Evolutionary conservation across 1,284 basidiomycete genomes (phyloP).

Genomic region (Moesziomyces sp.): DNA sequence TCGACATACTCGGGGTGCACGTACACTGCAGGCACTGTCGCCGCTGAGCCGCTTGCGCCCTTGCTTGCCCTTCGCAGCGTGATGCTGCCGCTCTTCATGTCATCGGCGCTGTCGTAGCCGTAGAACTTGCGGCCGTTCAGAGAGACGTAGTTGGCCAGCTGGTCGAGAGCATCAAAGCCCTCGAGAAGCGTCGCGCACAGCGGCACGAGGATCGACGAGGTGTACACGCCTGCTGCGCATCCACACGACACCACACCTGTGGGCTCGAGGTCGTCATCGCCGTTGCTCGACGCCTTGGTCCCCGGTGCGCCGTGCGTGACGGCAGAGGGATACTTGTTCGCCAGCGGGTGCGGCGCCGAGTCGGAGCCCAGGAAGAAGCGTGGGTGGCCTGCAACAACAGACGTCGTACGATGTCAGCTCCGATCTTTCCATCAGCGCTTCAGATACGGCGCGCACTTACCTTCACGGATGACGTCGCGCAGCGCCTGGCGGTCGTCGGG

Average conservation of each 20-base stretch:
- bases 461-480: conserved; percentile 77
- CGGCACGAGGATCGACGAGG: conserved; percentile 62
- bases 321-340: conserved; percentile 77
- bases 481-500: conserved; percentile 90
- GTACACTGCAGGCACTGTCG: conserved; percentile 57
- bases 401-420: background rate
- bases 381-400: conserved; percentile 77
- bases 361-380: conserved; percentile 98
- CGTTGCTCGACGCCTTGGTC: conserved; percentile 27
- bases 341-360: conserved; percentile 89
- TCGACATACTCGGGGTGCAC: conserved; percentile 45
- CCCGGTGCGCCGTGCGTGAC: conserved; percentile 52
- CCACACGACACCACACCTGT: conserved; percentile 56
- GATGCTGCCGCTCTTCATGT: conserved; percentile 30
- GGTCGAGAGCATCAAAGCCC: conserved; percentile 63
- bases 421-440: background rate
- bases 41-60: conserved; percentile 7
- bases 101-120: conserved; percentile 34
- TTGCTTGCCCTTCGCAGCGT: conserved; percentile 42
- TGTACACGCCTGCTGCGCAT: conserved; percentile 67
- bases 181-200: conserved; percentile 66
- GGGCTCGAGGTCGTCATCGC: conserved; percentile 37
- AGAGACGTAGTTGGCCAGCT: conserved; percentile 60
- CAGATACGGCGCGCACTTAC: conserved; percentile 11
- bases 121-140: conserved; percentile 64